These are phyloP conservation scores for Stereocaulon alpinum DNA, from an alignment of 495 filamentous ascomycete species.

Conservation along the genomic window DNA sequence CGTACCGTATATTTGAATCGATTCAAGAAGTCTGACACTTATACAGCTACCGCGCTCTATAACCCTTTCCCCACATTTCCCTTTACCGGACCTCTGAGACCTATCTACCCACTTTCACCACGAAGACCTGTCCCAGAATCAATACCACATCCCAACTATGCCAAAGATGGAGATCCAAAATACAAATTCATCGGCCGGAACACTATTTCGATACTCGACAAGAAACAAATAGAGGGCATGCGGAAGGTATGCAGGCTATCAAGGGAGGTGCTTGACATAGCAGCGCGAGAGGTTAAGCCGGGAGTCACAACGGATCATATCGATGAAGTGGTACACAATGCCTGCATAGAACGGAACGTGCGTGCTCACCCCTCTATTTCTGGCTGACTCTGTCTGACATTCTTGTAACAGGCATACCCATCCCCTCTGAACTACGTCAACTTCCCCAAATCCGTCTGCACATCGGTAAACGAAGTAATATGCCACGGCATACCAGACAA, in stretches of 20 bases:
- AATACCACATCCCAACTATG: conserved; percentile 80
- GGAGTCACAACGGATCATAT: conserved; percentile 95
- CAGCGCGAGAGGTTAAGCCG: conserved; percentile 67
- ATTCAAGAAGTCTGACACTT: conserved; percentile 72
- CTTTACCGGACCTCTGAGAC: conserved; percentile 71
- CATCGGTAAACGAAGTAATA: conserved; percentile 91
- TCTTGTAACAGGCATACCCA: conserved; percentile 65
- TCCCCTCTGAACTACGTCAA: conserved; percentile 92
- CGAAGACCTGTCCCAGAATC: conserved; percentile 62
- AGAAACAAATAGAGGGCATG: conserved; percentile 76
- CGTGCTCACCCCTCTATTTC: conserved; percentile 18
- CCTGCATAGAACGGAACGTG: conserved; percentile 86
- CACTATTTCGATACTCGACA: conserved; percentile 73
- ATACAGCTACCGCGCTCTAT: conserved; percentile 73
- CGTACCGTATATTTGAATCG: conserved; percentile 42
- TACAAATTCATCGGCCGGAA: conserved; percentile 56
- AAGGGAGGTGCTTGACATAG: conserved; percentile 87
- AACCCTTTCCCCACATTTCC: conserved; percentile 84
- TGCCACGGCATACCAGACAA: conserved; percentile 88
- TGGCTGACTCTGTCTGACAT: background rate
- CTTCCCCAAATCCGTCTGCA: conserved; percentile 98
- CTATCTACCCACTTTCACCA: conserved; percentile 80
- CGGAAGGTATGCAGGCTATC: conserved; percentile 82
- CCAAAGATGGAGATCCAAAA: conserved; percentile 68
- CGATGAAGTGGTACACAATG: conserved; percentile 91